Base-by-base conservation (phyloP, 805 yeast species). In the Naumovozyma dairenensis region DNA sequence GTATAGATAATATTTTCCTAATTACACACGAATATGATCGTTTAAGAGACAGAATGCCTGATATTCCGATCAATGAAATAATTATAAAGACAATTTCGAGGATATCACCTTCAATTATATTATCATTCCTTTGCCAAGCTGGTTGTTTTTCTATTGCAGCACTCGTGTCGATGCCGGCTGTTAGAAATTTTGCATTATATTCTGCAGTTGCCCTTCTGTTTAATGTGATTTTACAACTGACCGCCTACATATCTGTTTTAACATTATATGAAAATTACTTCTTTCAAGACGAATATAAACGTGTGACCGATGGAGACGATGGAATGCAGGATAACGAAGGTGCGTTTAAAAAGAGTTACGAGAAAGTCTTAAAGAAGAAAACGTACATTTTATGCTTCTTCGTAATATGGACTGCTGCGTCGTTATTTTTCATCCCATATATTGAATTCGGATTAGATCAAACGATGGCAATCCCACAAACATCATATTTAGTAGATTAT, bases 141-240 rank as follows among this genome's bases (percentile, higher is more conserved):
- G 63, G 75, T 6, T 82, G 94, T 49, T 86, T 89, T 48, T 57
- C 74, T 6, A 61, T 89, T 27, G 95, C 95, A 0, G 66, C 93
- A 1, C 57, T 66, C 4, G 96, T 92, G 5, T 69, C 78, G 9
- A 92, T 92, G 96, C 97, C 97, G 1, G 97, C 97, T 0, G 97
- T 89, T 14, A 70, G 80, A 42, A 92, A 87, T 56, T 89, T 89
- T 65, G 96, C 98, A 0, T 58, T 81, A 10, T 92, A 84, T 51
- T 83, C 94, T 5, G 87, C 95, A 0, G 80, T 85, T 13, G 89
- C 97, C 0, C 78, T 89, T 3, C 49, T 80, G 5, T 62, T 83
- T 46, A 87, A 89, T 53, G 77, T 89, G 1, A 28, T 74, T 0
- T 62, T 89, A 20, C 97, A 89, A 51, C 58, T 86, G 55, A 84